These are phyloP conservation scores for Verticillium tricorpus DNA, from an alignment of 2,329 filamentous ascomycete genomes.

Conservation along the genomic window DNA sequence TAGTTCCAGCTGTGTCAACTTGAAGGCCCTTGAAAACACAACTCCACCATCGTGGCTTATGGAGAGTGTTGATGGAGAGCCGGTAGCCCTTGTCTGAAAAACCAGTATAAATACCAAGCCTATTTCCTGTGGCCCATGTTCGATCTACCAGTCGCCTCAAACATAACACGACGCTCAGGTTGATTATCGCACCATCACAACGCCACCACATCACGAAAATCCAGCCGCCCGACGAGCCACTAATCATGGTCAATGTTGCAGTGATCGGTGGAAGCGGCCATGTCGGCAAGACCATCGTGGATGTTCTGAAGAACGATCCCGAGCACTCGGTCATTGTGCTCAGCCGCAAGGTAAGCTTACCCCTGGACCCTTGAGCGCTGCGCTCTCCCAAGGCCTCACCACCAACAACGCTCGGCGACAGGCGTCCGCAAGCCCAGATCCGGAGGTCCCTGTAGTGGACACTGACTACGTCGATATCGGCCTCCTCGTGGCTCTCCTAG, in stretches of 20 bases:
- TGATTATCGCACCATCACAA: too few species aligned
- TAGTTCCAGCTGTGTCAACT: too few species aligned
- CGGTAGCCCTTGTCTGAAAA: too few species aligned
- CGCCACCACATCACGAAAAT: too few species aligned
- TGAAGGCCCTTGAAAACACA: too few species aligned
- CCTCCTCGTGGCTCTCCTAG: background rate
- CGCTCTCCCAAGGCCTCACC: background rate
- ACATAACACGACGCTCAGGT: too few species aligned
- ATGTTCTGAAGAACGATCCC: constrained; percentile 27
- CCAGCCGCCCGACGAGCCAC: too few species aligned
- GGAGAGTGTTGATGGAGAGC: too few species aligned
- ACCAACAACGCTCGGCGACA: background rate
- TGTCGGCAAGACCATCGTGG: constrained; percentile 39
- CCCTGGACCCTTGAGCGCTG: background rate
- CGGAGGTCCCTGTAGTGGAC: background rate
- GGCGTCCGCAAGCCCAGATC: background rate
- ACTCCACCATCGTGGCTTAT: too few species aligned
- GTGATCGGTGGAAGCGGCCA: constrained; percentile 40
- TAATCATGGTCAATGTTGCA: constrained; percentile 23
- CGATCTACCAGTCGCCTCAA: too few species aligned
- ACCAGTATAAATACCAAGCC: too few species aligned
- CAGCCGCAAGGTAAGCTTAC: constrained; percentile 26
- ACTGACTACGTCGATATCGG: constrained; percentile 4
- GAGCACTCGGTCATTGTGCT: constrained; percentile 34
- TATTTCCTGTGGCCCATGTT: too few species aligned